These are phyloP conservation scores for Dipteronia dyeriana DNA, from an alignment of 345 rosid genomes.

Conservation along the genomic window DNA sequence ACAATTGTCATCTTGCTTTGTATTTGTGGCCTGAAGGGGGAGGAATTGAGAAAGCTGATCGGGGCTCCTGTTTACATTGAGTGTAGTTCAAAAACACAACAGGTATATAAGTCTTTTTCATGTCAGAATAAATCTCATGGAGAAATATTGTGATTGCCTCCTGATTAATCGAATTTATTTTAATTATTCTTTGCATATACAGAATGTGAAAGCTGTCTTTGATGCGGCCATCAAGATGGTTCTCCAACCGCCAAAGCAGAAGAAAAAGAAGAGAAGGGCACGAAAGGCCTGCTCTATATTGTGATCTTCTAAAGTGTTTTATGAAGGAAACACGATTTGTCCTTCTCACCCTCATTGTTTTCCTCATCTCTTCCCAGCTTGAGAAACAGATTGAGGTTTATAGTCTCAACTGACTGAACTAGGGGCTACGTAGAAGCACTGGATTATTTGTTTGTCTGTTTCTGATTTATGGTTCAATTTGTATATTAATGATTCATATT, in stretches of 20 bases:
- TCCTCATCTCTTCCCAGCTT: conserved; percentile 15
- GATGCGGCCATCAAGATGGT: conserved; percentile 88
- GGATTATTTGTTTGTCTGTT: conserved; percentile 18
- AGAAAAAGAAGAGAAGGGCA: conserved; percentile 66
- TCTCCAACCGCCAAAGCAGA: conserved; percentile 85
- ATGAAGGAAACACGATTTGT: conserved; percentile 19
- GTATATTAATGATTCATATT: conserved; percentile 36
- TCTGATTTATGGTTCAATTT: conserved; percentile 31
- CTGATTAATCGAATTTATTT: neutral
- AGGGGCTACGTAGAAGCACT: conserved; percentile 33
- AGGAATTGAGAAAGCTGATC: conserved; percentile 70
- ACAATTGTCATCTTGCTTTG: neutral
- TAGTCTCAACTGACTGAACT: conserved; percentile 46
- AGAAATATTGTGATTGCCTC: neutral
- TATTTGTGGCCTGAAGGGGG: conserved; percentile 50
- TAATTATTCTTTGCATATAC: conserved; percentile 25
- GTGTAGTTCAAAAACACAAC: conserved; percentile 89
- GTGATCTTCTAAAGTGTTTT: conserved; percentile 31
- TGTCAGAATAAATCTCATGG: neutral
- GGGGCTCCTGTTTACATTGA: conserved; percentile 81
- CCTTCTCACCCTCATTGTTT: conserved; percentile 10
- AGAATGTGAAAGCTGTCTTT: conserved; percentile 88
- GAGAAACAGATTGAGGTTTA: conserved; percentile 31
- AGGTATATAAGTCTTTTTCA: conserved; percentile 38
- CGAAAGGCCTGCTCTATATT: conserved; percentile 72